Conservation (phyloP, 768 basidiomycete species). For the Hericium erinaceus region DNA sequence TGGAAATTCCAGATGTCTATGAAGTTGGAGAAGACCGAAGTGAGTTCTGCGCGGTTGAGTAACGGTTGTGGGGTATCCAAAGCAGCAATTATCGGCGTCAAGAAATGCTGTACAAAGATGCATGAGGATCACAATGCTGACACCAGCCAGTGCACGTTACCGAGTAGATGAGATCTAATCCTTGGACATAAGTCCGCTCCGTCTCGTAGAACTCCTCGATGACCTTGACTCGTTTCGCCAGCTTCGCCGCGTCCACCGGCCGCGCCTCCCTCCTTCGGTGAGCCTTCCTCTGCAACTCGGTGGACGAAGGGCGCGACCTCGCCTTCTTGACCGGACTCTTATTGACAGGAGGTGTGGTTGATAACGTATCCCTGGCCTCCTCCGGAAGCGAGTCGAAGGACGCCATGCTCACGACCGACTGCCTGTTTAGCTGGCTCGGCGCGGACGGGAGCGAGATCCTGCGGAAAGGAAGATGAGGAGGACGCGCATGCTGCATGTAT, state of each 20-base stretch:
- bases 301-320: slow-evolving; percentile 25
- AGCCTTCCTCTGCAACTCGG: slow-evolving; percentile 32
- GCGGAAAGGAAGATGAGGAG: slow-evolving; percentile 39
- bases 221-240: slow-evolving; percentile 55
- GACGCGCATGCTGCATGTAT: slow-evolving; percentile 32
- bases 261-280: slow-evolving; percentile 27
- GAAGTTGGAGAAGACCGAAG: slow-evolving; percentile 77
- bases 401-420: slow-evolving; percentile 60
- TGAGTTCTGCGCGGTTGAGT: slow-evolving; percentile 60
- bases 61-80: slow-evolving; percentile 60
- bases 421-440: slow-evolving; percentile 39
- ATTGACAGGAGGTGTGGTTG: slow-evolving; percentile 23
- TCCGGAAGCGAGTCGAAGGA: slow-evolving; percentile 70
- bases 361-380: slow-evolving; percentile 24
- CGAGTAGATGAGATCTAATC: slow-evolving; percentile 74
- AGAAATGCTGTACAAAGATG: slow-evolving; percentile 53
- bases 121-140: background rate
- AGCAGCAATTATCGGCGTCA: slow-evolving; percentile 69
- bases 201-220: slow-evolving; percentile 78
- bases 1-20: slow-evolving; percentile 90
- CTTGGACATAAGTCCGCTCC: slow-evolving; percentile 72
- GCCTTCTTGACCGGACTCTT: slow-evolving; percentile 21
- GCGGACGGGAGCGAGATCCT: slow-evolving; percentile 34
- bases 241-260: slow-evolving; percentile 37
- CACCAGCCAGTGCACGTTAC: slow-evolving; percentile 30